A percentile compares a stretch with the other conserved stretches of the same genome.
Conservation (phyloP, 73 alveolate species). For the Tetrahymena borealis region DNA sequence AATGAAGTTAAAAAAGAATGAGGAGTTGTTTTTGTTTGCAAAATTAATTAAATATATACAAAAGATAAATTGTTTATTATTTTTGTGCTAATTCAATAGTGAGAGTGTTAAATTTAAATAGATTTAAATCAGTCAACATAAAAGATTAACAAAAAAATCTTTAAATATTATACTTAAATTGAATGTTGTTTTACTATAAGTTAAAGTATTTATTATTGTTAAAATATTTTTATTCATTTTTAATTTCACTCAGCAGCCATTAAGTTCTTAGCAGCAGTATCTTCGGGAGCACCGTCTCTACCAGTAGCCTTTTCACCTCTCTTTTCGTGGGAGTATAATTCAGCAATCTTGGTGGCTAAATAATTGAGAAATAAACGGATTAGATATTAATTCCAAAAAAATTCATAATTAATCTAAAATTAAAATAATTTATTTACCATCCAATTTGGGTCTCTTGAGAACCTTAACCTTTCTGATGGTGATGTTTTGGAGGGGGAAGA, state of each 20-base stretch:
- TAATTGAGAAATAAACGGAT: neutral
- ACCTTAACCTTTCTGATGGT: conserved; percentile 86
- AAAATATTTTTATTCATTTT: neutral
- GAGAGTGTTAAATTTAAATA: neutral
- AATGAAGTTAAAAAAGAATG: too few relatives aligned
- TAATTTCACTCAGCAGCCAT: neutral
- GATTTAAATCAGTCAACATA: neutral
- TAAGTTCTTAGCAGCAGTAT: neutral
- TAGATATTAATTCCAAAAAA: neutral
- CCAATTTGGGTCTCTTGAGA: conserved; percentile 90
- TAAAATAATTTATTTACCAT: conserved; percentile 22
- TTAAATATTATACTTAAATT: neutral
- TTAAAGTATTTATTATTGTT: neutral
- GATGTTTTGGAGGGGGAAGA: conserved; percentile 91
- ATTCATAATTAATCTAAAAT: neutral
- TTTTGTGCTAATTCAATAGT: neutral
- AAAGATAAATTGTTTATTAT: neutral
- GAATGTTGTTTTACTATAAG: neutral
- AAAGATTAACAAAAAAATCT: neutral
- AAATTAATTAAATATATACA: too few relatives aligned
- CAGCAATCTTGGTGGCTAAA: neutral
- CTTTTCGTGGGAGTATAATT: conserved; percentile 1
- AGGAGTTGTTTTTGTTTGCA: too few relatives aligned
- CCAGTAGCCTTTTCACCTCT: conserved; percentile 2
- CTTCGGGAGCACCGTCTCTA: conserved; percentile 2